phyloP scores from a whole-genome alignment of 805 yeast species.

The Candida cerambycidarum region DNA sequence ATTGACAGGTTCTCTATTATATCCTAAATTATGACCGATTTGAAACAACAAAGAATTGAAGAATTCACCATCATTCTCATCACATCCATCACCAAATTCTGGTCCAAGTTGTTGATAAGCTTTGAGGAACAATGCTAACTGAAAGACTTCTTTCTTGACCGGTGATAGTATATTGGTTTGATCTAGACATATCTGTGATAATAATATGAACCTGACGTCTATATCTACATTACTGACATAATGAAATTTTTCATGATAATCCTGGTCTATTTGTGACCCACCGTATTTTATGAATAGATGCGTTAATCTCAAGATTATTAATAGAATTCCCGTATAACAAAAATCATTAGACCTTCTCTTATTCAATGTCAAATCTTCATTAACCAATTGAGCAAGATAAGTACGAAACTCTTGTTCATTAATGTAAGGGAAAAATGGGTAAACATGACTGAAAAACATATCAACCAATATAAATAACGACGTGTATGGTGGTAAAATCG shows the following conservation, averaged over 20 bases:
- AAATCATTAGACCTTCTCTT: constrained; percentile 31
- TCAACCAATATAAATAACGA: constrained; percentile 3
- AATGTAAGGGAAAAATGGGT: constrained; percentile 48
- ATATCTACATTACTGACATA: constrained; percentile 29
- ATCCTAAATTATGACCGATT: constrained; percentile 65
- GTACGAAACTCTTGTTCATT: constrained; percentile 34
- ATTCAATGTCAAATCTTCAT: constrained; percentile 7
- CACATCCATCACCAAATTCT: constrained; percentile 56
- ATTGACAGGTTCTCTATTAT: constrained; percentile 62
- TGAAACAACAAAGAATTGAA: constrained; percentile 60
- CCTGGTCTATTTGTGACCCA: background rate
- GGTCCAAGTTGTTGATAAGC: constrained; percentile 50
- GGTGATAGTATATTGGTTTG: constrained; percentile 33
- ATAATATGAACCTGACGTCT: constrained; percentile 26
- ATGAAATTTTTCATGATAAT: constrained; percentile 22
- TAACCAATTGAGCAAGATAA: background rate
- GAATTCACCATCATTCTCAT: constrained; percentile 58
- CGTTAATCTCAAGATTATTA: constrained; percentile 32
- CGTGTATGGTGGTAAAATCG: constrained; percentile 4
- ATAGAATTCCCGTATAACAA: constrained; percentile 32
- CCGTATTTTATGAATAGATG: constrained; percentile 30
- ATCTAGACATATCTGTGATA: constrained; percentile 35
- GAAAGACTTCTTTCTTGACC: constrained; percentile 52
- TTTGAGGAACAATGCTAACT: constrained; percentile 51
- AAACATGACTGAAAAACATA: constrained; percentile 37